A percentile compares a stretch with the other conserved stretches of the same genome.
These are phyloP conservation scores for Fusarium oxysporum DNA, from an alignment of 2,329 filamentous ascomycete genomes.

Conservation along the genomic window DNA sequence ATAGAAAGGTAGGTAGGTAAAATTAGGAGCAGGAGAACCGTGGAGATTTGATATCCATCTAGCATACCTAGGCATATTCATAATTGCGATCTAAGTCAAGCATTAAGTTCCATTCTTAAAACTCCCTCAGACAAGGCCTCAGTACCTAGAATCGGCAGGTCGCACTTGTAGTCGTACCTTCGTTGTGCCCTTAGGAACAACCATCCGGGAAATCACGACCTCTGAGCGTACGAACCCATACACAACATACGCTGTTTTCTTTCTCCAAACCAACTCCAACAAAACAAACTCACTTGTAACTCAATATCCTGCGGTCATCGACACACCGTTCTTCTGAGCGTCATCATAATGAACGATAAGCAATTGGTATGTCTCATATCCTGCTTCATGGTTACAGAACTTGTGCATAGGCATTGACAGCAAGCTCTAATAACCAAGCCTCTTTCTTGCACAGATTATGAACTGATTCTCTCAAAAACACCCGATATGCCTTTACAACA, in stretches of 20 bases:
- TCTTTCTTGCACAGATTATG: not conserved
- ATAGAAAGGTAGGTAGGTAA: not conserved
- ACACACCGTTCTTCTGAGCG: not conserved
- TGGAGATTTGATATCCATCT: not conserved
- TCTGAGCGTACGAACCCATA: constrained; percentile 6
- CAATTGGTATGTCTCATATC: not conserved
- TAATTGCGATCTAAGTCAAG: not conserved
- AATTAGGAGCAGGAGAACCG: constrained; percentile 1
- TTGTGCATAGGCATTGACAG: not conserved
- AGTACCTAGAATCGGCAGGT: not conserved
- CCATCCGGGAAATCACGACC: constrained; percentile 18
- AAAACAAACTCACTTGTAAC: not conserved
- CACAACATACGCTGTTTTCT: constrained; percentile 10
- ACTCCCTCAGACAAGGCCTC: not conserved
- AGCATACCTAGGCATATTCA: not conserved
- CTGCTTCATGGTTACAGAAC: not conserved
- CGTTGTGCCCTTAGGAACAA: not conserved
- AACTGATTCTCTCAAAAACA: not conserved
- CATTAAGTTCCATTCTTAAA: not conserved
- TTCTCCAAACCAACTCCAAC: not conserved
- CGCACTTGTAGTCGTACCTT: constrained; percentile 7
- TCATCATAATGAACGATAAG: not conserved
- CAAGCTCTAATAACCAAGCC: not conserved
- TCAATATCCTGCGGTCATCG: not conserved
- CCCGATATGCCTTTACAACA: constrained; percentile 17